Conservation (phyloP, 2,329 filamentous ascomycete species). For the Scorias spongiosa region DNA sequence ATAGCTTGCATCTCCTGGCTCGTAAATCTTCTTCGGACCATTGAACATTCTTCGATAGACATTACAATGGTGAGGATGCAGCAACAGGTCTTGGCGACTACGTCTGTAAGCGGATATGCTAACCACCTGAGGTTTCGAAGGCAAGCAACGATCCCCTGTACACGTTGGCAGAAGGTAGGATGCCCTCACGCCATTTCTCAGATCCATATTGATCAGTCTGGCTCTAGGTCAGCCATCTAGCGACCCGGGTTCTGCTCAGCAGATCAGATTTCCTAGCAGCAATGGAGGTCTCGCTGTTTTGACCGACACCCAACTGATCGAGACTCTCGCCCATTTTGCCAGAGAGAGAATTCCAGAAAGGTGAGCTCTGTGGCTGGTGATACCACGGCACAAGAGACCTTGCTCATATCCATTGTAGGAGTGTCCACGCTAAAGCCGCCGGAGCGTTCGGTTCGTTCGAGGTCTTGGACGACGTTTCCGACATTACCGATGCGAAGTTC, state of each 20-base stretch:
- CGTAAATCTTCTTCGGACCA: no score
- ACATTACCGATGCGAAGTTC: slow-evolving; percentile 41
- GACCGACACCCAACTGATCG: slow-evolving; percentile 46
- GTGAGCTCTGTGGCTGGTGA: slow-evolving; percentile 8
- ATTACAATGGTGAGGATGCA: no score
- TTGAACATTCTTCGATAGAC: no score
- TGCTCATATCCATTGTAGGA: slow-evolving; percentile 12
- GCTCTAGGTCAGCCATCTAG: slow-evolving; percentile 1
- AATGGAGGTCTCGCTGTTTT: slow-evolving; percentile 31
- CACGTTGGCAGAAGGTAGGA: neutral
- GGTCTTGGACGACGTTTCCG: slow-evolving; percentile 42
- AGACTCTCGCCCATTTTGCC: slow-evolving; percentile 45
- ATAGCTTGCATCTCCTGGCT: no score
- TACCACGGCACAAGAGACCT: neutral
- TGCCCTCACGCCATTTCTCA: neutral
- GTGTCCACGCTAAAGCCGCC: slow-evolving; percentile 10
- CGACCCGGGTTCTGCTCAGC: slow-evolving; percentile 1
- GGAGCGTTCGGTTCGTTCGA: slow-evolving; percentile 31
- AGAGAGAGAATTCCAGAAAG: slow-evolving; percentile 47
- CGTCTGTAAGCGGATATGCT: neutral
- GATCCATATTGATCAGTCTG: neutral
- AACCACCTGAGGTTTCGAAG: neutral
- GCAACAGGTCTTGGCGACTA: no score
- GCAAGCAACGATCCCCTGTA: neutral
- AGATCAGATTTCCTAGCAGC: neutral